These are phyloP conservation scores for Geranomyces michiganensis DNA, from an alignment of 192 early-diverging fungal genomes.

Conservation along the genomic window DNA sequence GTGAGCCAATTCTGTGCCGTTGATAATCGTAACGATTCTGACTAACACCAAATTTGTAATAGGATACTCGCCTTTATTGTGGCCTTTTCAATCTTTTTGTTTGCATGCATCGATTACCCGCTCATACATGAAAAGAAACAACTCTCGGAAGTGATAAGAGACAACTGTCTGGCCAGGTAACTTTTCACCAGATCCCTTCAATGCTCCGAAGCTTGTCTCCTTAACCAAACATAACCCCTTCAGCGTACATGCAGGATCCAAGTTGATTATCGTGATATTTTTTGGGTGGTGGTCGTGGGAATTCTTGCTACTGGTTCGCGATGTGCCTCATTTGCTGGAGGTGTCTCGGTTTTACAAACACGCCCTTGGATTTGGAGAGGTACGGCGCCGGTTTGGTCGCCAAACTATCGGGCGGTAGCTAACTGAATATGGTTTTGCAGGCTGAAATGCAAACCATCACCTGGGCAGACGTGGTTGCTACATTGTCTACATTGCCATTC, in stretches of 20 bases:
- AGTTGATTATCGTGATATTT: constrained; percentile 67
- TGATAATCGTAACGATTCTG: background rate
- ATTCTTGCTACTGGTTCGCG: constrained; percentile 63
- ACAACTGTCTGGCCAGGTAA: constrained; percentile 65
- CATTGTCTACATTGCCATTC: constrained; percentile 52
- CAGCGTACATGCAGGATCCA: constrained; percentile 43
- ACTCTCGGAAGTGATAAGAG: constrained; percentile 76
- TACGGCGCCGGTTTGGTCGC: constrained; percentile 30
- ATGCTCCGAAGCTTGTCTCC: background rate
- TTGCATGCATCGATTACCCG: constrained; percentile 89
- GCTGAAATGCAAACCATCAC: constrained; percentile 79
- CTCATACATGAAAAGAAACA: constrained; percentile 68
- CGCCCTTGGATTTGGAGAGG: constrained; percentile 76
- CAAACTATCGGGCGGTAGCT: background rate
- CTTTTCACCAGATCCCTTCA: background rate
- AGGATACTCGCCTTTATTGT: constrained; percentile 89
- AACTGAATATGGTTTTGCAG: constrained; percentile 43
- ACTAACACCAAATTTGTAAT: background rate
- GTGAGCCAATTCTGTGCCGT: constrained; percentile 26
- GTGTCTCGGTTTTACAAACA: constrained; percentile 85
- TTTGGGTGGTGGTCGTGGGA: constrained; percentile 77
- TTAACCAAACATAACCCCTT: constrained; percentile 4
- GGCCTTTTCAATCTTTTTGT: constrained; percentile 82
- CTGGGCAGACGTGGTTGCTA: constrained; percentile 83
- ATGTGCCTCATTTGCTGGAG: constrained; percentile 74